Percentiles rank a stretch among this genome's conserved stretches.
Evolutionary conservation across 768 basidiomycete genomes (phyloP).

Genomic region (Arthromyces matolae): DNA sequence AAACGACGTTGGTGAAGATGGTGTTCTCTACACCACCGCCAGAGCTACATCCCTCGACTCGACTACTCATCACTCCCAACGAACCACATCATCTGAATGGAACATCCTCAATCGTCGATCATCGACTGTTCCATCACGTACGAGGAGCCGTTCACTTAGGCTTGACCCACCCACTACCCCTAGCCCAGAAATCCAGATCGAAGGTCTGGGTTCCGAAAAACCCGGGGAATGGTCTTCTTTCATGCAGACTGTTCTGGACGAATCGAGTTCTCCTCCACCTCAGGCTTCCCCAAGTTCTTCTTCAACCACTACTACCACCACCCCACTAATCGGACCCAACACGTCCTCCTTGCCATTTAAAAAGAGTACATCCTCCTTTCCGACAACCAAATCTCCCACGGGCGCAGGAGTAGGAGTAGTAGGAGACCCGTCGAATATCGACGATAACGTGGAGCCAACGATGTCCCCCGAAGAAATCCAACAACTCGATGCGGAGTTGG

Average conservation of each 20-base stretch:
- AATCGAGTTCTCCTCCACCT: slow-evolving; percentile 18
- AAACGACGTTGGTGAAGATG: slow-evolving; percentile 42
- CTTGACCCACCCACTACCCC: slow-evolving; percentile 14
- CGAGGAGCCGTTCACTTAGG: slow-evolving; percentile 4
- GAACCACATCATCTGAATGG: slow-evolving; percentile 41
- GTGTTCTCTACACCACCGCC: slow-evolving; percentile 36
- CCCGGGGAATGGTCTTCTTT: slow-evolving; percentile 40
- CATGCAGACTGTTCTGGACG: slow-evolving; percentile 34
- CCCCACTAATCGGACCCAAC: no score
- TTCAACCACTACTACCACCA: not conserved
- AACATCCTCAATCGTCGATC: slow-evolving; percentile 31
- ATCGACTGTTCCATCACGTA: slow-evolving; percentile 25
- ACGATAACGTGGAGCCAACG: slow-evolving; percentile 12
- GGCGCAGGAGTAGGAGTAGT: no score
- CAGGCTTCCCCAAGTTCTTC: not conserved
- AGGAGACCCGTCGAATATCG: no score
- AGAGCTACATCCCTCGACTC: slow-evolving; percentile 42
- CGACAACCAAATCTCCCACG: no score
- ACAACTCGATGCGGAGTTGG: slow-evolving; percentile 30
- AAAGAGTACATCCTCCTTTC: no score
- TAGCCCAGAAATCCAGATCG: slow-evolving; percentile 26
- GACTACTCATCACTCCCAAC: slow-evolving; percentile 20
- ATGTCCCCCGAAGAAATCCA: slow-evolving; percentile 35
- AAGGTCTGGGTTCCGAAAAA: slow-evolving; percentile 29
- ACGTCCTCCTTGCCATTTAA: no score